Conservation (phyloP, 2,329 filamentous ascomycete species). For the Verticillium tricorpus region DNA sequence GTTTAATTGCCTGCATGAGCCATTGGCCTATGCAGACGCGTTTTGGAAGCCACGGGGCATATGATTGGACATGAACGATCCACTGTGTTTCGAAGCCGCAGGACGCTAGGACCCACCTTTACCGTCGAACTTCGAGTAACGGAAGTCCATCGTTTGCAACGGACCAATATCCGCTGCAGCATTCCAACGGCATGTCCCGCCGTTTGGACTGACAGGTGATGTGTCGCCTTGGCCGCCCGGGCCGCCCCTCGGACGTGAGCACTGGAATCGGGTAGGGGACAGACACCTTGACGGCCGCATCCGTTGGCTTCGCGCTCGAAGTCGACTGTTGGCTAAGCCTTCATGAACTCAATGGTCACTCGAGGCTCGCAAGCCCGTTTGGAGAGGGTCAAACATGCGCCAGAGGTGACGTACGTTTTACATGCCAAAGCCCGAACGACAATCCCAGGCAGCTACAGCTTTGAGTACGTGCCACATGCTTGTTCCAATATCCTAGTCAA, state of each 20-base stretch:
- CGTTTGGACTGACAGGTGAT: background rate
- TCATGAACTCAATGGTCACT: no score
- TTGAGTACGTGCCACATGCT: no score
- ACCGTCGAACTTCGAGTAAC: background rate
- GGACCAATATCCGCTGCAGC: background rate
- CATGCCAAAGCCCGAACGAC: no score
- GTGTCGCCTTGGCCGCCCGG: background rate
- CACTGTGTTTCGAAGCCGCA: background rate
- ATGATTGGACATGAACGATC: background rate
- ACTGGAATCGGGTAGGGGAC: background rate
- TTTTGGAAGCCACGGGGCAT: background rate
- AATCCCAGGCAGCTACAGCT: no score
- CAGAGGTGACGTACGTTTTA: no score
- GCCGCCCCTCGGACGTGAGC: no score
- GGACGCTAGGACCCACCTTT: background rate
- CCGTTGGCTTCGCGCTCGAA: background rate
- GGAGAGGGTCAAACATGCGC: no score
- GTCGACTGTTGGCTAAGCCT: no score
- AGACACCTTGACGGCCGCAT: background rate
- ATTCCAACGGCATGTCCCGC: background rate
- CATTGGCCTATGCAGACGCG: background rate
- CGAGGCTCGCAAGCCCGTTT: no score
- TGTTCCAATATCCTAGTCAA: no score
- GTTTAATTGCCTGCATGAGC: conserved; percentile 1
- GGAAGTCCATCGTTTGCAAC: background rate